These are phyloP conservation scores for Patellaria atrata DNA, from an alignment of 495 filamentous ascomycete genomes.

Conservation along the genomic window DNA sequence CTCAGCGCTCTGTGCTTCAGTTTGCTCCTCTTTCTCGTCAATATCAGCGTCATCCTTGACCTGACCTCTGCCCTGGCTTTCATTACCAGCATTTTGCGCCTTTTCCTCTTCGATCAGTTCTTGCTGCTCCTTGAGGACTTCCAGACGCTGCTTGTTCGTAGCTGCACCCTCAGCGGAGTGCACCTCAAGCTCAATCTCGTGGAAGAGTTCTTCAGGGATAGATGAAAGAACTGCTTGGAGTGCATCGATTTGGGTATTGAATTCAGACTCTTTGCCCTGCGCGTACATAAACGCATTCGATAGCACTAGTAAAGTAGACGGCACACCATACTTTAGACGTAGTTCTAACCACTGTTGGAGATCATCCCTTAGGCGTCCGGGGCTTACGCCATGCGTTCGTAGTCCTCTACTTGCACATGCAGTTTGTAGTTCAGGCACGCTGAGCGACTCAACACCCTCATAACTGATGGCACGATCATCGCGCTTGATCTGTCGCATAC, in stretches of 20 bases:
- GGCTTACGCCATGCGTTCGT: slow-evolving; percentile 79
- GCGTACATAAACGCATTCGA: slow-evolving; percentile 96
- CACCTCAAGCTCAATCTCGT: slow-evolving; percentile 98
- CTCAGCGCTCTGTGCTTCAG: too few species aligned
- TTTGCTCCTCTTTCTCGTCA: slow-evolving; percentile 71
- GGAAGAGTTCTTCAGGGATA: slow-evolving; percentile 96
- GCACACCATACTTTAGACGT: slow-evolving; percentile 80
- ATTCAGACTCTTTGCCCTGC: slow-evolving; percentile 74
- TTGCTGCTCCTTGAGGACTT: slow-evolving; percentile 97
- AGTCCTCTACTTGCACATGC: slow-evolving; percentile 84
- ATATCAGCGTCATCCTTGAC: slow-evolving; percentile 68
- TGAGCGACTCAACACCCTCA: slow-evolving; percentile 86
- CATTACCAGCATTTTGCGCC: slow-evolving; percentile 67
- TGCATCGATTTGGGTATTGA: slow-evolving; percentile 83
- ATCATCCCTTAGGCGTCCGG: slow-evolving; percentile 76
- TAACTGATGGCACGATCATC: slow-evolving; percentile 91
- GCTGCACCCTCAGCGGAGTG: slow-evolving; percentile 94
- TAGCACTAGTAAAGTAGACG: slow-evolving; percentile 85
- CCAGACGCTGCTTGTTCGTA: slow-evolving; percentile 97
- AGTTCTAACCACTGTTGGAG: slow-evolving; percentile 91
- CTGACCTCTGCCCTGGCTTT: slow-evolving; percentile 34
- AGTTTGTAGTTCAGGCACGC: slow-evolving; percentile 83
- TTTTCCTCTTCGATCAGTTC: slow-evolving; percentile 97
- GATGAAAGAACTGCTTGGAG: slow-evolving; percentile 81
- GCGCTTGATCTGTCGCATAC: slow-evolving; percentile 98